Conservation (phyloP, 139 green algal genomes). For the Dunaliella sp. region DNA sequence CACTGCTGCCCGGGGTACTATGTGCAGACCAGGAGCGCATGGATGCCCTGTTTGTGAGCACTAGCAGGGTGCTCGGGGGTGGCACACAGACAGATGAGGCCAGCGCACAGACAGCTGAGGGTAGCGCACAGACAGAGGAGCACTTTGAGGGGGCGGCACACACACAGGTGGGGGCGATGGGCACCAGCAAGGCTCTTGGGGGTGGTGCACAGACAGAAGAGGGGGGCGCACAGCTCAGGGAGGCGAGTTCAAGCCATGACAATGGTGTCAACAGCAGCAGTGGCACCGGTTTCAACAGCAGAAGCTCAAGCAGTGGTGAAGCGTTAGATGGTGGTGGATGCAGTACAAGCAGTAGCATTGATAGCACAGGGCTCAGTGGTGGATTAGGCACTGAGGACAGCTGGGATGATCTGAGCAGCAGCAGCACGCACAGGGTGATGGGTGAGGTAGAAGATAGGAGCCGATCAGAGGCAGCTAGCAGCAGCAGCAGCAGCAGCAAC, state of each 20-base stretch:
- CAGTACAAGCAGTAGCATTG: too few relatives aligned
- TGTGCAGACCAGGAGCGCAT: conserved; percentile 28
- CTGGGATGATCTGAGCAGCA: background rate
- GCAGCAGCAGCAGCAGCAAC: background rate
- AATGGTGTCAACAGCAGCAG: background rate
- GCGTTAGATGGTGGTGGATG: too few relatives aligned
- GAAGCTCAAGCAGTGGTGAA: background rate
- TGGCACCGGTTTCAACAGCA: background rate
- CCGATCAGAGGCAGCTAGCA: background rate
- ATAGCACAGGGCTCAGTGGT: background rate
- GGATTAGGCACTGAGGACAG: too few relatives aligned
- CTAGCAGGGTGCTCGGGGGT: background rate
- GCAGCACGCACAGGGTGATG: background rate
- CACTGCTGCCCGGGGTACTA: too few relatives aligned
- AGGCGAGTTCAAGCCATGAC: background rate
- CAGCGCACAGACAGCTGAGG: background rate
- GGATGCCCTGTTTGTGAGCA: conserved; percentile 23
- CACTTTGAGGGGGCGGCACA: background rate
- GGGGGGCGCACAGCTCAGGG: too few relatives aligned
- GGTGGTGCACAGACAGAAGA: background rate
- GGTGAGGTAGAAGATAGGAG: background rate
- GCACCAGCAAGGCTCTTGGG: background rate
- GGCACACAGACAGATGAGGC: background rate
- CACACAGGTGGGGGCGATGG: background rate
- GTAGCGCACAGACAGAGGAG: background rate